Evolutionary conservation across 768 basidiomycete genomes (phyloP), one percentile per base, ranked within the genome.

Genomic region (Galerina sulciceps): DNA sequence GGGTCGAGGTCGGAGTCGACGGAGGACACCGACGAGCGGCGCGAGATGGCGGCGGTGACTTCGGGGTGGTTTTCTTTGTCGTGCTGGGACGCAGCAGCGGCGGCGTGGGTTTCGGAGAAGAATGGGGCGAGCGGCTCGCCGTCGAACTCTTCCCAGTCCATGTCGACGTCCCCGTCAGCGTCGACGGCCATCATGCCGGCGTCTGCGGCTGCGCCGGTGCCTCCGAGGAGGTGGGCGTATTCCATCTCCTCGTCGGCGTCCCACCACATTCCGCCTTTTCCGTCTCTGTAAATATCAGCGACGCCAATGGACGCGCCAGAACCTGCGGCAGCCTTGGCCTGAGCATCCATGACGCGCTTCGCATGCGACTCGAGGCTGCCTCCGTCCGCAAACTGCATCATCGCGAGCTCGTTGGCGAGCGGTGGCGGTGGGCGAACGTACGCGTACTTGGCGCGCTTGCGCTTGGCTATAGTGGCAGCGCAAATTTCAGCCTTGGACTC

Each of bases 221-320:
- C 77, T 43, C 71, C 75, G 31, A 91, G 78, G 9, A 91, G 79
- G 56, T 84, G 86, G 13, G 79, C 76, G 61, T 85, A 89, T 66
- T 91, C 90, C 79, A 81, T 78, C 65, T 86, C 83, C 69, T 91
- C 90, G 10, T 88, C 87, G 53, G 81, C 82, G 63, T 91, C 90
- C 77, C 82, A 80, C 88, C 89, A 91, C 13, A 90, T 52, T 0
- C 84, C 82, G 20, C 88, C 88, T 22, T 80, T 76, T 0, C 73
- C 85, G 55, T 91, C 88, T 15, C 85, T 78, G 70, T 83, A 82
- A 3, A 87, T 81, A 48, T 81, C 85, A 1, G 76, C 78, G 11
- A 84, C 82, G 10, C 75, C 72, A 17, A 67, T 53, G 14, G 48
- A 38, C 6, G 61, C 66, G 8, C 69, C 63, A 10, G 67, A 57